Evolutionary conservation across 176 grass and related monocot species (phyloP), one percentile per base, ranked within the genome.

Genomic region (Cenchrus purpureus): DNA sequence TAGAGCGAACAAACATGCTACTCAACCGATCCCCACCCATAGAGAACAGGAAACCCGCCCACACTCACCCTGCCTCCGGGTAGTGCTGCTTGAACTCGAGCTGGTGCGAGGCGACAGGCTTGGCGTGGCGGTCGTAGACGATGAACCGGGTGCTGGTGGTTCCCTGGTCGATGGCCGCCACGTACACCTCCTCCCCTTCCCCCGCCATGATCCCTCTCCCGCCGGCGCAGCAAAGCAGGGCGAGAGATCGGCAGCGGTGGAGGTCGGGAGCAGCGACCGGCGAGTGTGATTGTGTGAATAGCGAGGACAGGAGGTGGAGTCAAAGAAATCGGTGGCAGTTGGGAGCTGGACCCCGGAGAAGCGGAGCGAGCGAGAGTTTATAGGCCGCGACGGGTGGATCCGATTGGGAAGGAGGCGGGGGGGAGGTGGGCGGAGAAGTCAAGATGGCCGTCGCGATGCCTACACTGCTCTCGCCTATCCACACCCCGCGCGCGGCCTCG

Each of bases 61-160:
- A 61, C 78, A 61, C 85, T 79, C 67, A 98, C 97, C 97, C 97
- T 0, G 97, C 91, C 60, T 94, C 89, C 31, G 96, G 96, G 82
- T 98, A 98, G 87, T 89, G 88, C 80, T 98, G 96, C 68, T 83
- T 95, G 91, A 98, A 98, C 88, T 98, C 91, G 57, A 98, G 91
- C 84, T 98, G 96, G 84, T 98, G 96, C 7, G 93, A 98, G 0
- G 88, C 91, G 73, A 98, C 78, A 29, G 85, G 86, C 65, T 83
- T 94, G 81, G 96, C 91, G 52, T 87, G 55, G 76, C 81, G 68
- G 82, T 98, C 91, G 87, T 98, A 98, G 87, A 98, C 75, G 67
- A 98, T 98, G 83, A 95, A 98, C 54, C 96, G 54, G 31, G 96
- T 98, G 87, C 96, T 98, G 19, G 96, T 98, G 7, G 96, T 98